Evolutionary conservation across 2,329 filamentous ascomycete species (phyloP), one percentile per base, ranked within the genome.

Genomic region (Lachnellula subtilissima): DNA sequence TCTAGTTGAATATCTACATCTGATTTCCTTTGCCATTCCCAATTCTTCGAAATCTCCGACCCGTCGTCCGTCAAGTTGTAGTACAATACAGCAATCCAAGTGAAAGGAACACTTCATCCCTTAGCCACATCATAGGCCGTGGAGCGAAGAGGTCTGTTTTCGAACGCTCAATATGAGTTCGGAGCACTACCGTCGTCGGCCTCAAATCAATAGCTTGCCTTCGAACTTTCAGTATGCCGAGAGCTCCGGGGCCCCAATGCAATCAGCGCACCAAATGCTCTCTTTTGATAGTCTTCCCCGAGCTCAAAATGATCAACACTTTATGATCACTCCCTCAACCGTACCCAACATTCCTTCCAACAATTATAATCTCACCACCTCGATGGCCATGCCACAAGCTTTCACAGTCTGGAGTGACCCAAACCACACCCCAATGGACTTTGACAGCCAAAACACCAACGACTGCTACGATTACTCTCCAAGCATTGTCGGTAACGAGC

Each of bases 1-100:
- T 60, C 49, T 57, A 57, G 50, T 64, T 62, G 58, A 65, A 68
- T 69, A 69, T 67, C 65, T 67, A 65, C 59, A 61, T 61, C 57
- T 54, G 56, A 54, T 59, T 54, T 59, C 62, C 66, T 65, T 66
- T 68, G 61, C 65, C 66, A 64, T 62, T 61, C 58, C 61, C 50
- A 57, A 57, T 65, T 56, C 58, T 64, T 64, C 58, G 57, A 67
- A 65, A 57, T 60, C 61, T 67, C 66, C 64, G 64, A 65, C 47
- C 60, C 25, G 40, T 46, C 40, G 55, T 55, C 47, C 54, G 58
- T 57, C 54, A 58, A 59, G 45, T 54, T 55, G 65, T 65, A 55
- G 51, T 60, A 66, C 62, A 67, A 63, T 60, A 65, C 57, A 62
- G 55, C 62, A 65, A 64, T 61, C 59, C 56, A 62, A 54, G 25